A percentile compares a stretch with the other conserved stretches of the same genome.
These are phyloP conservation scores for Umbelopsis isabellina DNA, from an alignment of 192 early-diverging fungal species.

Conservation along the genomic window DNA sequence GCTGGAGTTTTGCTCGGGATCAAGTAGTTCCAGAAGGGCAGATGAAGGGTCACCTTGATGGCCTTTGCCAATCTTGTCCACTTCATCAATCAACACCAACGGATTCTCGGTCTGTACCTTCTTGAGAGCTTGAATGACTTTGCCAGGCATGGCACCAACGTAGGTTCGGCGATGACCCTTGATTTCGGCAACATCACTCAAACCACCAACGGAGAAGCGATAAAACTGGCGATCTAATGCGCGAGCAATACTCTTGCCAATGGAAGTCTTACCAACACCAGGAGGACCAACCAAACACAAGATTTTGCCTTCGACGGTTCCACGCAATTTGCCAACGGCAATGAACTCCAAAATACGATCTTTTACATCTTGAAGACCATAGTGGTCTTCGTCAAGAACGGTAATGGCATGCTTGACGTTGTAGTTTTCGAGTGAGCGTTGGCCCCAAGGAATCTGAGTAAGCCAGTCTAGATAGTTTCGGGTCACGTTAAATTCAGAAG, in stretches of 20 bases:
- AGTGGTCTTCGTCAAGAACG: conserved; percentile 98
- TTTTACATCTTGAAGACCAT: conserved; percentile 99
- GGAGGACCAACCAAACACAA: conserved; percentile 99
- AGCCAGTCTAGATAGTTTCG: conserved; percentile 99
- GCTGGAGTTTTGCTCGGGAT: conserved; percentile 96
- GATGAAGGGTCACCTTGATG: conserved; percentile 98
- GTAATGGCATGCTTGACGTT: conserved; percentile 82
- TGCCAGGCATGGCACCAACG: conserved; percentile 99
- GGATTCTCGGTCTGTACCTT: conserved; percentile 99
- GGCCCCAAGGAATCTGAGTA: conserved; percentile 97
- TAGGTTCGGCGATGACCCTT: conserved; percentile 99
- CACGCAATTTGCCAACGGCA: conserved; percentile 94
- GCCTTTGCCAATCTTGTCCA: conserved; percentile 97
- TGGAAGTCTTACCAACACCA: conserved; percentile 97
- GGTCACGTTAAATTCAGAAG: conserved; percentile 98
- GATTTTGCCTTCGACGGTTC: conserved; percentile 98
- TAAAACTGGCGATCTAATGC: conserved; percentile 94
- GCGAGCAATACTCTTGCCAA: conserved; percentile 97
- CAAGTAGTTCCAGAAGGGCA: conserved; percentile 93
- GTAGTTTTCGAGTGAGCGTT: conserved; percentile 88
- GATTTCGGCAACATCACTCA: conserved; percentile 98
- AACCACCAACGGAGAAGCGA: conserved; percentile 95
- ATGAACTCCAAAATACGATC: conserved; percentile 99
- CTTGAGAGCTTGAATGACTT: conserved; percentile 98
- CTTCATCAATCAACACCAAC: conserved; percentile 97